Base-by-base conservation (phyloP, 1,139 yeast species). In the Blastobotrys apis region DNA sequence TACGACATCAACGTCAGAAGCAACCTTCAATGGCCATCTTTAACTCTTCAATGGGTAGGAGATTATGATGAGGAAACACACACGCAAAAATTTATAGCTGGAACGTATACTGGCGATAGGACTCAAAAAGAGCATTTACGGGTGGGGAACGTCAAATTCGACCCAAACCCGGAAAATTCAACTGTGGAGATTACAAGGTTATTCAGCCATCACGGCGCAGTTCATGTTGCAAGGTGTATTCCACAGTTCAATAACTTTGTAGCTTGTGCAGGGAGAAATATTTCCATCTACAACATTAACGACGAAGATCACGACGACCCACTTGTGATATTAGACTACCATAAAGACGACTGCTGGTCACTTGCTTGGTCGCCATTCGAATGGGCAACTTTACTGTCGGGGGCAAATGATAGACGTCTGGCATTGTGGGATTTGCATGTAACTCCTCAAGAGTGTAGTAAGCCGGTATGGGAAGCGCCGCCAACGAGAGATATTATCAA, bases 301-400 rank as follows among this genome's bases (percentile, higher is more conserved):
- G 33, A 37, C 22, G 22, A 32, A 13, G 10, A 9, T 10, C 12
- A 13, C 27, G 41, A 37, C 27, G 43, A 30, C 25, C 41, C 47
- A 6, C 37, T 50, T 26, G 49, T 41, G 2, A 20, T 66, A 2
- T 75, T 82, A 47, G 73, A 74, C 50, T 78, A 74, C 57, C 95
- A 86, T 61, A 68, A 70, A 19, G 70, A 67, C 43, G 87, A 81
- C 53, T 94, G 94, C 0, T 79, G 73, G 61, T 83, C 84, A 1
- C 66, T 86, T 3, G 80, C 80, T 50, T 86, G 94, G 94, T 69
- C 69, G 48, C 66, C 66, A 9, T 52, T 51, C 16, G 57, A 56
- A 46, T 64, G 68, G 33, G 63, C 66, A 2, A 65, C 66, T 44
- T 70, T 84, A 39, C 63, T 81, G 27, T 73, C 87, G 1, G 86